Evolutionary conservation across 73 alveolate genomes (phyloP).

Genomic region (Tetrahymena thermophila): DNA sequence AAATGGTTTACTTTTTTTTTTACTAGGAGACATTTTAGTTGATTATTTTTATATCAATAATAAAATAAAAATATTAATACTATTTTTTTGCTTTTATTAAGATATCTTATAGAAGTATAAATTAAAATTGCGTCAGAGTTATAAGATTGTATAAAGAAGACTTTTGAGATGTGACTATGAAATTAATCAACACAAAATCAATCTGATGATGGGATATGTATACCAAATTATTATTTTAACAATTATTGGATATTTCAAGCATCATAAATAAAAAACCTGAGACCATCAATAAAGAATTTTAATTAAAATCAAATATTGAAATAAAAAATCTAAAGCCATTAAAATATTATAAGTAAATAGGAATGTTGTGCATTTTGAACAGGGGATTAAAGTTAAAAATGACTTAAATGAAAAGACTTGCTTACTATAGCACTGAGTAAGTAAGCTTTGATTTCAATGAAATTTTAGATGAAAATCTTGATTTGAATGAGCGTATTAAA

Average conservation of each 20-base stretch:
- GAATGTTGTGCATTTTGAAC: not conserved
- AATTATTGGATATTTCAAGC: not conserved
- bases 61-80: no score
- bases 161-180: not conserved
- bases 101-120: not conserved
- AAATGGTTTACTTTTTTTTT: no score
- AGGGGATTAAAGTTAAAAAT: not conserved
- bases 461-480: not conserved
- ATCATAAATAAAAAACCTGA: not conserved
- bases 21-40: no score
- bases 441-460: not conserved
- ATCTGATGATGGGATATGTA: not conserved
- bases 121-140: not conserved
- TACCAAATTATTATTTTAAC: not conserved
- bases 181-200: not conserved
- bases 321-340: not conserved
- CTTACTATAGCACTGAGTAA: not conserved
- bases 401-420: not conserved
- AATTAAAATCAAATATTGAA: not conserved
- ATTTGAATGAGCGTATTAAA: not conserved
- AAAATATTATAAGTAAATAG: not conserved
- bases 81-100: no score
- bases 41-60: no score
- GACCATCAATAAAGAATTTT: not conserved
- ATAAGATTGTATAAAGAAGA: not conserved